Conservation (phyloP, 2,329 filamentous ascomycete genomes). For the Fusarium nanum region DNA sequence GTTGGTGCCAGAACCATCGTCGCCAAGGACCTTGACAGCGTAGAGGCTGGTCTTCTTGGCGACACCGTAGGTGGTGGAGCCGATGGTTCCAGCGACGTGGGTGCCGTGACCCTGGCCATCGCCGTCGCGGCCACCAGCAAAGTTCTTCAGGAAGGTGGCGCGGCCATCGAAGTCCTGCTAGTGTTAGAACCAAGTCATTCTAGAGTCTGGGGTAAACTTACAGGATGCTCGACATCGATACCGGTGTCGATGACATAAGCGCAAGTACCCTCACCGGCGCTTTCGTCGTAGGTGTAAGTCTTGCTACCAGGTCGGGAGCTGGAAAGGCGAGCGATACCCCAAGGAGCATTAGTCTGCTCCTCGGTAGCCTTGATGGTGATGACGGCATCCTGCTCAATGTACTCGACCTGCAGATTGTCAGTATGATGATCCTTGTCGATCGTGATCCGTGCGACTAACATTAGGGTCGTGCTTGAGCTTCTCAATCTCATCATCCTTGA, state of each 20-base stretch:
- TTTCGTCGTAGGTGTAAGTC: constrained; percentile 55
- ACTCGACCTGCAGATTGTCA: constrained; percentile 48
- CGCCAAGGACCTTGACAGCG: constrained; percentile 60
- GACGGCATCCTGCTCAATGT: constrained; percentile 55
- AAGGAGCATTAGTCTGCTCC: constrained; percentile 53
- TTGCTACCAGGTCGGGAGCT: constrained; percentile 46
- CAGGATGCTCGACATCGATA: constrained; percentile 53
- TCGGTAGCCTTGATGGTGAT: constrained; percentile 46
- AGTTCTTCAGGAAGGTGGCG: constrained; percentile 49
- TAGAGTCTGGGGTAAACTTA: constrained; percentile 37
- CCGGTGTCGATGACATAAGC: constrained; percentile 62
- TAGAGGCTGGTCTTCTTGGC: constrained; percentile 58
- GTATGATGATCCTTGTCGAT: neutral
- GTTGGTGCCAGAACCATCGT: constrained; percentile 48
- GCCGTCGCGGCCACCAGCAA: constrained; percentile 36
- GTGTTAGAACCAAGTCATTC: neutral
- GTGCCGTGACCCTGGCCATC: constrained; percentile 59
- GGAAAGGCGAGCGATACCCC: constrained; percentile 55
- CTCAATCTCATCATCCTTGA: constrained; percentile 45
- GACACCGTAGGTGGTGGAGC: constrained; percentile 52
- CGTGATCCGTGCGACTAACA: constrained; percentile 17
- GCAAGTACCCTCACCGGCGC: constrained; percentile 56
- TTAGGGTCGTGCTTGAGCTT: constrained; percentile 45
- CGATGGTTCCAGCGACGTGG: constrained; percentile 52
- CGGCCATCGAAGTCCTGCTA: constrained; percentile 51